Percentiles rank a stretch among this genome's conserved stretches.
Evolutionary conservation across 495 filamentous ascomycete genomes (phyloP).

Genomic region (Cenococcum geophilum): DNA sequence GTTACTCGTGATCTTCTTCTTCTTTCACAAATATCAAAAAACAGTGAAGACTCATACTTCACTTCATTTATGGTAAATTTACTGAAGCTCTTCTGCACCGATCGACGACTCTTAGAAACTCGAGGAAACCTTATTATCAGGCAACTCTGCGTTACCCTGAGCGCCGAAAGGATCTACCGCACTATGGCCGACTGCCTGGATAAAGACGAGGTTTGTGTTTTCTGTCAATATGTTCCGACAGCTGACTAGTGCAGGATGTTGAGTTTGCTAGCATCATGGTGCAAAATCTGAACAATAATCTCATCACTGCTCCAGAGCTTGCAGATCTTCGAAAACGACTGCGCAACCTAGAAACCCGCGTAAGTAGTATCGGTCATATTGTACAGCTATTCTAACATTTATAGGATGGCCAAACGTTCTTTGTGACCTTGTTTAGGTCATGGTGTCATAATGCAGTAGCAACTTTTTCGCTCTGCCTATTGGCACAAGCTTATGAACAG

Average conservation of each 20-base stretch:
- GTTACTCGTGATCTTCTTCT: constrained; percentile 93
- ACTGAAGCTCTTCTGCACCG: constrained; percentile 89
- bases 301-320: constrained; percentile 94
- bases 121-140: constrained; percentile 94
- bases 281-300: constrained; percentile 97
- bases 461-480: constrained; percentile 89
- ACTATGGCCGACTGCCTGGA: constrained; percentile 95
- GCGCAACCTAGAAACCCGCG: constrained; percentile 81
- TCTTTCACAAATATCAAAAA: constrained; percentile 89
- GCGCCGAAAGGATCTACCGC: constrained; percentile 91
- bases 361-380: constrained; percentile 32
- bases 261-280: constrained; percentile 99
- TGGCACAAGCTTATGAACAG: constrained; percentile 98
- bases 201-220: constrained; percentile 67
- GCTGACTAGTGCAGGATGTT: constrained; percentile 54
- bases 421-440: constrained; percentile 85
- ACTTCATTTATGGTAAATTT: constrained; percentile 97
- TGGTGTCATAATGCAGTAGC: constrained; percentile 99
- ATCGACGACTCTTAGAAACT: constrained; percentile 82
- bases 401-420: constrained; percentile 89
- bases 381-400: constrained; percentile 25
- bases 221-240: background rate
- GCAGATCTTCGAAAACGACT: constrained; percentile 84
- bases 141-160: constrained; percentile 86
- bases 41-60: constrained; percentile 96